phyloP scores from a whole-genome alignment of 495 filamentous ascomycete species.

The Podospora pseudoanserina region DNA sequence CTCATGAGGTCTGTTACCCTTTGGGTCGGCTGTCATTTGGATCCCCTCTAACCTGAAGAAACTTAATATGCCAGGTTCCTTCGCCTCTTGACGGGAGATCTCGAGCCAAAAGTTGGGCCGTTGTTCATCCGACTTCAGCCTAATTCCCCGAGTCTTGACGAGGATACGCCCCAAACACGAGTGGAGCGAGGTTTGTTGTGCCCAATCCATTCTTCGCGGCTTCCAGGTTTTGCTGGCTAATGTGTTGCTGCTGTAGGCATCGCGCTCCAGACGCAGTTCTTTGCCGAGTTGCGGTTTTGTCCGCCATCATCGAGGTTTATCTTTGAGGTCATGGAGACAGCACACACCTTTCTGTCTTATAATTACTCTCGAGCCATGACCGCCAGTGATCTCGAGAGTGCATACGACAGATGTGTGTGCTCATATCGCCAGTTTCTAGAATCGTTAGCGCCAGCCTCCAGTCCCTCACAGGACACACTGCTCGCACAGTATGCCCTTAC shows the following conservation, averaged over 20 bases:
- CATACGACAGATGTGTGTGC: slow-evolving; percentile 24
- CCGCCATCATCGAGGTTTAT: slow-evolving; percentile 22
- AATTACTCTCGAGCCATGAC: slow-evolving; percentile 29
- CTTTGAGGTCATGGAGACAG: slow-evolving; percentile 27
- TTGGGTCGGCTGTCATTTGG: neutral
- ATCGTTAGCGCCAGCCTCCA: neutral
- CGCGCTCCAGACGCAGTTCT: slow-evolving; percentile 27
- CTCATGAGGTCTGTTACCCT: slow-evolving; percentile 22
- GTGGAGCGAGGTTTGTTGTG: slow-evolving; percentile 26
- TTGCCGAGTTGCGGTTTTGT: slow-evolving; percentile 24
- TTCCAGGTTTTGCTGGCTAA: neutral
- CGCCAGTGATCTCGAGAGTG: slow-evolving; percentile 26
- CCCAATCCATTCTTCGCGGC: neutral
- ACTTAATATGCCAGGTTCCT: slow-evolving; percentile 14
- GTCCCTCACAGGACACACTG: slow-evolving; percentile 18
- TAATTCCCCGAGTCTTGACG: slow-evolving; percentile 14
- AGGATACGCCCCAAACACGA: slow-evolving; percentile 25
- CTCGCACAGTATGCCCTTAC: slow-evolving; percentile 25
- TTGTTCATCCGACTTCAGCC: slow-evolving; percentile 29
- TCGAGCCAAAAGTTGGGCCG: slow-evolving; percentile 27
- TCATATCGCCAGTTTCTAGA: slow-evolving; percentile 15
- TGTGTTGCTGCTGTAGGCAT: slow-evolving; percentile 17
- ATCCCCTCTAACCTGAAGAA: neutral
- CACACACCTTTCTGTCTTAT: slow-evolving; percentile 29
- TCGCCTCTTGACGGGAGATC: slow-evolving; percentile 26